A percentile compares a stretch with the other conserved stretches of the same genome.
Conservation (phyloP, 1,139 yeast species). For the Lodderomyces elongisporus region DNA sequence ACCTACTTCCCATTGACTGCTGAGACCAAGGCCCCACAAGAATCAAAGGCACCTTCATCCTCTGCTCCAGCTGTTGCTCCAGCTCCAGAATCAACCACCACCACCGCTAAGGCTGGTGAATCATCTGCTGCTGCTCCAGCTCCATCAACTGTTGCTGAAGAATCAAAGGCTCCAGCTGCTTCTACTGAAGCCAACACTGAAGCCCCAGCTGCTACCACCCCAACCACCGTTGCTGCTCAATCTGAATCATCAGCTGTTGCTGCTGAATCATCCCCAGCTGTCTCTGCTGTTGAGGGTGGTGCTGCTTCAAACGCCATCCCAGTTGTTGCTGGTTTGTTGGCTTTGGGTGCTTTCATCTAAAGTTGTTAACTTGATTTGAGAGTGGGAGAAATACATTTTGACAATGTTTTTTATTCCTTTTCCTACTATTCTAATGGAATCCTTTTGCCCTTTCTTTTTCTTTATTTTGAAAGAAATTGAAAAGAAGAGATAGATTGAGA, state of each 20-base stretch:
- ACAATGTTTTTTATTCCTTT: too few relatives aligned
- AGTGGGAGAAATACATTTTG: too few relatives aligned
- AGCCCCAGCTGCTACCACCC: conserved; percentile 3
- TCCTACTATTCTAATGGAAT: too few relatives aligned
- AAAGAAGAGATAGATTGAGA: too few relatives aligned
- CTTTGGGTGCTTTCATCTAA: conserved; percentile 37
- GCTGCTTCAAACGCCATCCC: conserved; percentile 44
- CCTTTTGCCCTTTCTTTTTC: too few relatives aligned
- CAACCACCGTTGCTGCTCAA: conserved; percentile 3
- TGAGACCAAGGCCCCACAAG: conserved; percentile 22
- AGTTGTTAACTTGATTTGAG: too few relatives aligned
- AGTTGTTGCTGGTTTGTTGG: conserved; percentile 16
- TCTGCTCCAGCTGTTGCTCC: conserved; percentile 2
- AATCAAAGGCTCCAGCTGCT: conserved; percentile 4
- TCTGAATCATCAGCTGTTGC: conserved; percentile 15
- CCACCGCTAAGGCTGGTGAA: conserved; percentile 7
- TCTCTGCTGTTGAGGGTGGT: conserved; percentile 35
- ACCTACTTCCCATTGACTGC: conserved; percentile 31
- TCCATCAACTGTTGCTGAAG: conserved; percentile 25
- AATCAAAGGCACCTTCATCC: conserved; percentile 4
- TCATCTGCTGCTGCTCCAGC: conserved; percentile 33
- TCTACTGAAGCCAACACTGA: neutral
- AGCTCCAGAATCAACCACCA: conserved; percentile 3
- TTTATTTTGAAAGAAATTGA: too few relatives aligned
- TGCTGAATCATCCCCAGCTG: conserved; percentile 21